Base-by-base conservation (phyloP, 2,329 filamentous ascomycete species). In the Aphanocladium album region DNA sequence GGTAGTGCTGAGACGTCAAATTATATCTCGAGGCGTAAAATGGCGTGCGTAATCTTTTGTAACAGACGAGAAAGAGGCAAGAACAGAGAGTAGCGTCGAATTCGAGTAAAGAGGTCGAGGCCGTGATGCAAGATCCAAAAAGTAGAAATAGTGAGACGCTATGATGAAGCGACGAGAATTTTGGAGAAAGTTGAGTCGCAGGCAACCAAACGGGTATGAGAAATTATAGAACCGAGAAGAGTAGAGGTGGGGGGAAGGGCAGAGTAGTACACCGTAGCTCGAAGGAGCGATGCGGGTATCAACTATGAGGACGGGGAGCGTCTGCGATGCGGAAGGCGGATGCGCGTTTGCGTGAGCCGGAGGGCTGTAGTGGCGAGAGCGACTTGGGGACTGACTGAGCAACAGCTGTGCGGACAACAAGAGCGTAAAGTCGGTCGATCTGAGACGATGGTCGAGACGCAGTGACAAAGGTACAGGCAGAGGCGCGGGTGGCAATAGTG, bases 161-260 rank as follows among this genome's bases (percentile, higher is more conserved):
- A 14, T 45, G 30, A 51, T 54, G 49, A n/a, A 53, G 57, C 50
- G 41, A 39, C 49, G 21, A 23, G n/a, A 51, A 2, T 51, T 14
- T 37, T 21, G 23, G 23, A 23, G 8, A 30, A n/a, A 33, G 45
- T 47, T 39, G 41, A 11, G 30, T 19, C 14, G 43, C 19, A 23
- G 17, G 2, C 5, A 27, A 51, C 5, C 17, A 52, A 35, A 50
- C 30, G 43, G 43, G 25, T 57, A 45, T 57, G 50, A 67, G 63
- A 54, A 67, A 66, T 64, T 68, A 72, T 68, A 72, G 67, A 73
- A 69, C 69, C 70, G 70, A 68, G 69, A 76, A 58, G n/a, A 51
- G 37, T 75, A 53, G 21, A 41, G 41, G 43, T 43, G 30, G 39
- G 33, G 19, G 39, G 33, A 35, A 37, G 12, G 17, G n/a, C 45